Conservation (phyloP, 1,284 basidiomycete genomes). For the Agaricales sp. region DNA sequence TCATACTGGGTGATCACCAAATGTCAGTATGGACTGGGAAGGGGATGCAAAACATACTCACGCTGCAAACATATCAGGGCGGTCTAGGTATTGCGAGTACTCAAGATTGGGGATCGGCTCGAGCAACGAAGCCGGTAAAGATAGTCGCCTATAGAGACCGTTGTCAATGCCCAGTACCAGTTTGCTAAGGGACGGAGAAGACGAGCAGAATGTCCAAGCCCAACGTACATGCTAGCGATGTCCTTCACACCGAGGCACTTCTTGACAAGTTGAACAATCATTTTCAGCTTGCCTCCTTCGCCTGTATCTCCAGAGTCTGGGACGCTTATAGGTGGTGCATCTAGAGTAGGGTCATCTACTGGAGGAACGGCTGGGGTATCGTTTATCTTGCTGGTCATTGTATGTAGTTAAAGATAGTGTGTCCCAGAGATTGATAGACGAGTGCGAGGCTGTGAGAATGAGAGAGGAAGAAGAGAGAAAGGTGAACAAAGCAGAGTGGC, state of each 20-base stretch:
- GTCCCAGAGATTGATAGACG: no score
- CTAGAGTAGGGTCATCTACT: conserved; percentile 43
- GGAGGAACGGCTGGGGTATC: background rate
- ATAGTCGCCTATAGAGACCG: conserved; percentile 57
- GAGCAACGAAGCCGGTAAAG: conserved; percentile 80
- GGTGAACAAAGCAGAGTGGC: no score
- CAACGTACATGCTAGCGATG: conserved; percentile 78
- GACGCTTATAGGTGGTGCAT: conserved; percentile 53
- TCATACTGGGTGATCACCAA: conserved; percentile 45
- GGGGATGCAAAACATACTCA: conserved; percentile 27
- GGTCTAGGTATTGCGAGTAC: conserved; percentile 92
- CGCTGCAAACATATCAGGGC: conserved; percentile 89
- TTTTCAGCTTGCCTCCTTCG: conserved; percentile 85
- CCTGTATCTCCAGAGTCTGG: conserved; percentile 58
- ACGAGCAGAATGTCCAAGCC: conserved; percentile 8
- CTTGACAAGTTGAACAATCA: conserved; percentile 82
- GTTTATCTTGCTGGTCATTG: background rate
- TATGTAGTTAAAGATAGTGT: no score
- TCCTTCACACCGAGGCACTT: conserved; percentile 85
- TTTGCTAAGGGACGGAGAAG: conserved; percentile 7
- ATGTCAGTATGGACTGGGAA: background rate
- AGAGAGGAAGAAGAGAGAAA: no score
- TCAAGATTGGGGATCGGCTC: conserved; percentile 92
- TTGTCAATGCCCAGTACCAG: background rate
- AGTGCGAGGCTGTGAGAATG: no score